Evolutionary conservation across 2,329 filamentous ascomycete genomes (phyloP), one percentile per base, ranked within the genome.

Genomic region (Neopestalotiopsis clavispora): DNA sequence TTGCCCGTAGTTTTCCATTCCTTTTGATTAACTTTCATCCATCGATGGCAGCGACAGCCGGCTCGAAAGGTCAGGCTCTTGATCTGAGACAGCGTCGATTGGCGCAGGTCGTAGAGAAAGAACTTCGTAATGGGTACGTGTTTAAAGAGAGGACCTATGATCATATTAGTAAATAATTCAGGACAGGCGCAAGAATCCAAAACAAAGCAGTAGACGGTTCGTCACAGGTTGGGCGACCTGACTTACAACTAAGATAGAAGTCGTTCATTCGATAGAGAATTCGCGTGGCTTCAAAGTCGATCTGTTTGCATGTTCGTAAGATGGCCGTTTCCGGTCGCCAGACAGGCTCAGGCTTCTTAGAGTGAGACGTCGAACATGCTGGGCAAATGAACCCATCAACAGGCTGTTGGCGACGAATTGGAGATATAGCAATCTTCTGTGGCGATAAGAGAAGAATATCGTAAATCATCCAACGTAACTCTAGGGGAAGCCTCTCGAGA

Each of bases 261-360:
- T 30, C 68, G 67, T 79, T 79, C 42, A 72, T 66, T 28, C 72
- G 61, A 62, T 80, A 80, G 23, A 80, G 73, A 4, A 79, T 66
- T 3, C 72, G 71, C 6, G 72, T 77, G 10, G 73, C 75, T 70
- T 80, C 78, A 30, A 71, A 64, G 66, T 79, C 76, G 63, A 78
- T 69, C 63, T 74, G 70, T 70, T 72, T 74, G 70, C 78, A 80
- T 17, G 75, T 75, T 52, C 71, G 74, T 34, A 80, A 74, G 38
- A 80, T 69, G 30, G 73, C 66, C n/a, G 75, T 69, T 20, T 74
- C 69, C 9, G 75, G 77, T 59, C 65, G 68, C 57, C 64, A 10
- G 12, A 69, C 14, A 61, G 65, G 38, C 28, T 68, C 66, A 13
- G 64, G 66, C 17, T 34, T 20, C 17, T 13, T 14, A 13, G 32